Percentiles rank a stretch among this genome's conserved stretches.
Evolutionary conservation across 2,329 filamentous ascomycete species (phyloP).

Genomic region (Penicillium nordicum): DNA sequence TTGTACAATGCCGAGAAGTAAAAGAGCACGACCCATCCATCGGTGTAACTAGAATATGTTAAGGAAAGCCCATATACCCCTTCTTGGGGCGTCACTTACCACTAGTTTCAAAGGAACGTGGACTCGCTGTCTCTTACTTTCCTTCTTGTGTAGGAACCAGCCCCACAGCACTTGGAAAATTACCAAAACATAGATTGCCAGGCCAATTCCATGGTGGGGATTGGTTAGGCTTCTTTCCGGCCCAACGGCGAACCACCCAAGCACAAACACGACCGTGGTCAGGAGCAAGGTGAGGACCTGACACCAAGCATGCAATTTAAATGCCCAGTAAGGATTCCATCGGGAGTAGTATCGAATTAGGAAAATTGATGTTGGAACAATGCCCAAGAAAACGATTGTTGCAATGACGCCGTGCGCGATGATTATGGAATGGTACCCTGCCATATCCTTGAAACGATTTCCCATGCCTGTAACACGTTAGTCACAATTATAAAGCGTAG

Average conservation of each 20-base stretch:
- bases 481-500: conserved; percentile 9
- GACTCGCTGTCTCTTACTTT: conserved; percentile 52
- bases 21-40: conserved; percentile 76
- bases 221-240: conserved; percentile 59
- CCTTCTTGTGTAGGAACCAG: conserved; percentile 53
- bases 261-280: conserved; percentile 59
- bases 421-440: conserved; percentile 57
- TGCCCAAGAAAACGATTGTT: conserved; percentile 58
- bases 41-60: conserved; percentile 69
- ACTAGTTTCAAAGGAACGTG: conserved; percentile 58
- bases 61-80: conserved; percentile 10
- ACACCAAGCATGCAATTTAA: conserved; percentile 61
- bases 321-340: conserved; percentile 51
- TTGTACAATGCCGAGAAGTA: conserved; percentile 79
- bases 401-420: conserved; percentile 59
- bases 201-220: conserved; percentile 64
- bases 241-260: conserved; percentile 64
- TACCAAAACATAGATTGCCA: conserved; percentile 61
- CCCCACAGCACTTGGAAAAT: conserved; percentile 59
- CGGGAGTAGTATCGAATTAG: conserved; percentile 59
- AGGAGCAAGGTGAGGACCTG: conserved; percentile 60
- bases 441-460: conserved; percentile 60
- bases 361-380: conserved; percentile 59
- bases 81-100: conserved; percentile 33
- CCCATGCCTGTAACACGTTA: conserved; percentile 55